Base-by-base conservation (phyloP, 306 rosid genomes). In the Leucaena leucocephala region DNA sequence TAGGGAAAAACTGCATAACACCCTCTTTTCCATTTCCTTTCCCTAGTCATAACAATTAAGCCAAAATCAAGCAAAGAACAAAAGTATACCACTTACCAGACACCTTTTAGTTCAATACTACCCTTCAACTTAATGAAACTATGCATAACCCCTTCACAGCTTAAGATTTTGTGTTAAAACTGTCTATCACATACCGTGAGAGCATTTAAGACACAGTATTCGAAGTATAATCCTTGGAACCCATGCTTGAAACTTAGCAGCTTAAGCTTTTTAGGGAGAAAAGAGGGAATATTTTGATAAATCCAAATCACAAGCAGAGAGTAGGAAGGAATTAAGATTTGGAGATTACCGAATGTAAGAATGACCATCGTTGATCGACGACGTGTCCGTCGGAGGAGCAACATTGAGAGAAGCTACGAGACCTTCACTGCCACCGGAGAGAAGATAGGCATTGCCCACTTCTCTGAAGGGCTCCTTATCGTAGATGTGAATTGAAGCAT, bases 401-500 rank as follows among this genome's bases (percentile, higher is more conserved):
- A 82, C 0, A 48, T 86, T 40, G 76, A 68, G 77, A 66, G 93
- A 78, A 45, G 96, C 88, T 68, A 80, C 68, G 78, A 95, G 80
- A 52, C 96, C 98, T 87, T 95, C 98, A 80, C 98, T 95, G 69
- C 98, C 98, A 66, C 97, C 98, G 86, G 98, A 87, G 86, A 95
- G 91, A 84, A 95, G 97, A 80, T 83, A 88, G 65, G 97, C 84
- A 78, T 91, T 95, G 78, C 98, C 98, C 55, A 95, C 88, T 40
- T 95, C 98, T 48, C 27, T 75, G 87, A 95, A 95, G 40, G 82
- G 27, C 52, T 91, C 85, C 33, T 79, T 81, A 75, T 85, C 55
- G 89, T 95, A 95, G 89, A 84, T 50, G 81, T 95, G 98, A 50
- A 92, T 88, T 27, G 98, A 95, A 7, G 98, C 98, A 50, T 83